Evolutionary conservation across 2,329 filamentous ascomycete genomes (phyloP).

Genomic region (Colletotrichum orchidophilum): DNA sequence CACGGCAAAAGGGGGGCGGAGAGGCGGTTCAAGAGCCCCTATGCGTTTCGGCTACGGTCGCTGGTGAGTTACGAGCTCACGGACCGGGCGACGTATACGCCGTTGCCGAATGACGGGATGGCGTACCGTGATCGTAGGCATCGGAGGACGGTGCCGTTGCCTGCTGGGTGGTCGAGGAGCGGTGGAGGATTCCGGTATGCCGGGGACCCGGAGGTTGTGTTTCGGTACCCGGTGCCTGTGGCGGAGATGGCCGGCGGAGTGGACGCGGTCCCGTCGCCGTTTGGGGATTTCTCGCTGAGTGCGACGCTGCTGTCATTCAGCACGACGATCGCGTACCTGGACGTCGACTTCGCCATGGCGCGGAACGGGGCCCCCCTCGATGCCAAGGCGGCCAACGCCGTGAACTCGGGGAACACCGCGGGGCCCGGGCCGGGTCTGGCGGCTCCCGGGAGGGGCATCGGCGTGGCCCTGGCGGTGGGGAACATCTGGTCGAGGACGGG

Average conservation of each 20-base stretch:
- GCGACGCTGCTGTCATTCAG: conserved; percentile 48
- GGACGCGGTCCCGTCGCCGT: conserved; percentile 3
- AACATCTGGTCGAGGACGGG: conserved; percentile 50
- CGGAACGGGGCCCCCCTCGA: conserved; percentile 41
- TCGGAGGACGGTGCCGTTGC: conserved; percentile 41
- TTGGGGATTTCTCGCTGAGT: conserved; percentile 15
- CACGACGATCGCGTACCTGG: conserved; percentile 50
- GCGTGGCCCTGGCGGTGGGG: conserved; percentile 51
- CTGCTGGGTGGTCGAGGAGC: conserved; percentile 50
- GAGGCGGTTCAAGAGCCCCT: conserved; percentile 48
- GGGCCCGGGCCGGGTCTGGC: conserved; percentile 23
- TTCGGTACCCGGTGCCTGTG: conserved; percentile 52
- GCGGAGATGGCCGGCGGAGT: conserved; percentile 36
- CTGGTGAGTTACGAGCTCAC: conserved; percentile 52
- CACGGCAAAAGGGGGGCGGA: conserved; percentile 43
- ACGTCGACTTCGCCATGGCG: conserved; percentile 48
- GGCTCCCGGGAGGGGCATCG: conserved; percentile 17
- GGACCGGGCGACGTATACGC: conserved; percentile 46
- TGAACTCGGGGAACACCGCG: conserved; percentile 33
- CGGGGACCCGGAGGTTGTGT: conserved; percentile 49
- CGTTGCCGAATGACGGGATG: conserved; percentile 49
- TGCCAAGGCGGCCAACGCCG: conserved; percentile 38
- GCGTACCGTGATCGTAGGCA: conserved; percentile 50
- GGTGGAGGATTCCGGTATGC: conserved; percentile 49
- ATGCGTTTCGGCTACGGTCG: conserved; percentile 50